Evolutionary conservation across 129 eudicot species (phyloP), one percentile per base, ranked within the genome.

Genomic region (Flaveria robusta): DNA sequence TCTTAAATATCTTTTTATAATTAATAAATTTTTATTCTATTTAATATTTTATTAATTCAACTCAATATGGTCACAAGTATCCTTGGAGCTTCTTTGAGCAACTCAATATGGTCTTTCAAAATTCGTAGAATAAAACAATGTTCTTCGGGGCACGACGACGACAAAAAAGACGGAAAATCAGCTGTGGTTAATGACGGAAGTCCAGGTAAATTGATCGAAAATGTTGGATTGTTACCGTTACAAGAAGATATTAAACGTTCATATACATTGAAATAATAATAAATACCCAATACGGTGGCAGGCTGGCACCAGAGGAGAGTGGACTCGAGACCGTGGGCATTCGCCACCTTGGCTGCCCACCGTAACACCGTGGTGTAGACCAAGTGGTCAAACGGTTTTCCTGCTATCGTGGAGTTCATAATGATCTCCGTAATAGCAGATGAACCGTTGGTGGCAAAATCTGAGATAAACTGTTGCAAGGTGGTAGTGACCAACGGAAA

Each of bases 251-350:
- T 70, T 8, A 67, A 43, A 2, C 43, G 74, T 10, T n/a, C 46
- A 43, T 55, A 68, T 5, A 77, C 87, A 64, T 84, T 43, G 81
- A 75, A 87, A 60, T 76, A 77, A 66, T 84, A 84, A 65, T 87
- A 84, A 14, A 84, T 47, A 52, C 27, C 83, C 24, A 82, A 76
- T 2, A 82, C 67, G 1, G 80, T 34, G 60, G 88, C 88, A 0
- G 93, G 83, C 45, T 88, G 90, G 47, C 85, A 85, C 90, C 93
- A 88, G 2, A 83, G 75, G 3, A 83, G 80, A 1, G 75, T 54
- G 4, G 84, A 71, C 3, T 84, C 75, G 29, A 88, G 11, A 31
- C 82, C 42, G 11, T 39, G 54, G 7, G 77, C 81, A 39, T 77
- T 70, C 7, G 87, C 86, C 70, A 88, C 90, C 62, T 63, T 49